Evolutionary conservation across 305 asterid genomes (phyloP), one percentile per base, ranked within the genome.

Genomic region (Fraxinus floribunda): DNA sequence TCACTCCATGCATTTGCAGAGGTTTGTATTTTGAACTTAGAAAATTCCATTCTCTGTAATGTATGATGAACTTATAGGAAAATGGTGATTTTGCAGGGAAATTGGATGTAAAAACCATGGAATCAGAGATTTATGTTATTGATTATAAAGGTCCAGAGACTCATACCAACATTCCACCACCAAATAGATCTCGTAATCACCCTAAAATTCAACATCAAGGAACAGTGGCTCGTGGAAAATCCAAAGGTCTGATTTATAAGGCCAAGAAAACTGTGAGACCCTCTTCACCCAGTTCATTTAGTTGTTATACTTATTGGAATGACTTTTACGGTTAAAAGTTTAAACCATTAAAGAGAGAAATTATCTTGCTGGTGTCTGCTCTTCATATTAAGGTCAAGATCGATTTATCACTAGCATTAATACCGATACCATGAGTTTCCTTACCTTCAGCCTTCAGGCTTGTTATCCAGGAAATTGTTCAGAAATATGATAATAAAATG

Each of bases 61-160:
- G 26, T 57, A 18, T 57, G 26, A 57, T 57, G 64, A 74, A 39
- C 52, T 76, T 18, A 60, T 26, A 20, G 4, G 36, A 7, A 70
- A 41, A 18, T 35, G 44, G 30, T 49, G 49, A 30, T 72, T 72
- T 72, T 13, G 44, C 76, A 75, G 84, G 71, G n/a, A 76, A 26
- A 75, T 24, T 15, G 77, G 10, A 76, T 57, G 35, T 78, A 15
- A 52, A 24, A 6, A 78, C 49, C 16, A 73, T 46, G 83, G 83
- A 72, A 36, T 44, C 62, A 5, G 52, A 52, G 46, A 83, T 81
- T 13, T 83, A 81, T 44, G 84, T 83, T n/a, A 88, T 88, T 38
- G 87, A 88, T 73, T 83, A 88, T 62, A 85, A 81, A 79, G 90
- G 87, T 64, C 87, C 89, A 55, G 87, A 87, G 82, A 87, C 88